Evolutionary conservation across 176 grass and related monocot genomes (phyloP), one percentile per base, ranked within the genome.

Genomic region (Eleusine coracana): DNA sequence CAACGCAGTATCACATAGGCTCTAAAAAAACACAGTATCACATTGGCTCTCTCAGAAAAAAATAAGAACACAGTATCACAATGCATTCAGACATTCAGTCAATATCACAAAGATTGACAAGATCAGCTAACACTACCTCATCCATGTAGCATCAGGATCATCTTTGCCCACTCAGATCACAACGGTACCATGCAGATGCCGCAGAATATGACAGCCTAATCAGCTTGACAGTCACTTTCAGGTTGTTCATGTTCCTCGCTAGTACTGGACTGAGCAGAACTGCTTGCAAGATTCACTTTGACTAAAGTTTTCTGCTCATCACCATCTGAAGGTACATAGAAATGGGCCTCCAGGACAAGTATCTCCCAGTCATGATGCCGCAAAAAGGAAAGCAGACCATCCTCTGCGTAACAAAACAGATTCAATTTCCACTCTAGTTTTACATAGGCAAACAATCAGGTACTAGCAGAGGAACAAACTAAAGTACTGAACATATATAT

Each of bases 331-430:
- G 92, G 81, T 67, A 91, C 82, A 72, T 91, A 76, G 66, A 98
- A 73, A 13, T 89, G 86, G 80, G 92, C 96, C 29, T 98, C 92
- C 88, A 95, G 89, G 14, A 68, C 42, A 55, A 91, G 49, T 72
- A 98, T 95, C 40, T 95, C 92, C 96, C 92, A 98, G 49, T 95
- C 86, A 37, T 86, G 88, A 69, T 98, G 90, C 50, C 84, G 83
- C 51, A 98, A 37, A 82, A 98, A 98, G 3, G 92, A 95, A 78
- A 98, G 90, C 55, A 89, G 28, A 12, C 86, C 87, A 62, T 98
- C 88, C 42, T 93, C 96, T 93, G 82, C 65, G 80, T 5, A 28
- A 40, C 1, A 61, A 34, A 48, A 77, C 3, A 66, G 18, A 46
- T 37, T 68, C 23, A 12, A 41, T n/a, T 1, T 31, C 76, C 12